A percentile compares a stretch with the other conserved stretches of the same genome.
Evolutionary conservation across 2,329 filamentous ascomycete species (phyloP).

Genomic region (Cordyceps cateniannulata): DNA sequence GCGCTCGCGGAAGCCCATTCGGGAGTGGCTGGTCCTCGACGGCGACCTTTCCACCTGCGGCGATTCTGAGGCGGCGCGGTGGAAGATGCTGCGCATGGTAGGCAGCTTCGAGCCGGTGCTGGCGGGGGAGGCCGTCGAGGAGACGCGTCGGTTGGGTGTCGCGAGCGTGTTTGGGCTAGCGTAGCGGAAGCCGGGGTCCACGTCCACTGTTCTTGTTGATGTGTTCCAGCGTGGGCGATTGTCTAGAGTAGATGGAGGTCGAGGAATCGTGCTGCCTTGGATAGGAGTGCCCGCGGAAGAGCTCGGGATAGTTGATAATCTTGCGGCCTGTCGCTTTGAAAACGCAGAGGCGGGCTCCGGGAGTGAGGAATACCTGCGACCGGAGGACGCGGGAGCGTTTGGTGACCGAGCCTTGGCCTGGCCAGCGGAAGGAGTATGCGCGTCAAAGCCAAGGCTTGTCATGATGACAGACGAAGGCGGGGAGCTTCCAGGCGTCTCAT

Average conservation of each 20-base stretch:
- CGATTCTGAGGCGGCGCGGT: slow-evolving; percentile 41
- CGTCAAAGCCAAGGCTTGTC: slow-evolving; percentile 46
- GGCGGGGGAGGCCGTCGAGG: slow-evolving; percentile 36
- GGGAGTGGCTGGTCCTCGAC: slow-evolving; percentile 35
- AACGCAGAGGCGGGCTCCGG: slow-evolving; percentile 36
- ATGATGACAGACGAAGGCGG: slow-evolving; percentile 57
- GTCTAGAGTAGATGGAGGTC: slow-evolving; percentile 39
- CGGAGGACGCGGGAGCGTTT: slow-evolving; percentile 37
- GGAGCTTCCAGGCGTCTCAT: slow-evolving; percentile 65
- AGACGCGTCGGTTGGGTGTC: slow-evolving; percentile 35
- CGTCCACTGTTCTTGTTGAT: slow-evolving; percentile 56
- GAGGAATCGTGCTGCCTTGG: slow-evolving; percentile 32
- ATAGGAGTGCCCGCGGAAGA: slow-evolving; percentile 45
- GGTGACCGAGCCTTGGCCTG: slow-evolving; percentile 45
- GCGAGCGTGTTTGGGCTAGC: slow-evolving; percentile 50
- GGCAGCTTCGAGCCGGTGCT: slow-evolving; percentile 40
- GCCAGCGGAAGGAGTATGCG: slow-evolving; percentile 37
- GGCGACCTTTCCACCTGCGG: slow-evolving; percentile 41
- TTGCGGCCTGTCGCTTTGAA: slow-evolving; percentile 34
- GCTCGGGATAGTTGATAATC: slow-evolving; percentile 40
- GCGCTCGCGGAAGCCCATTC: slow-evolving; percentile 49
- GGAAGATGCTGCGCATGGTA: slow-evolving; percentile 40
- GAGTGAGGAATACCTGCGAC: slow-evolving; percentile 42
- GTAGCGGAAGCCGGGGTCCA: slow-evolving; percentile 51
- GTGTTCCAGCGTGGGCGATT: slow-evolving; percentile 67